Conservation (phyloP, 2,329 filamentous ascomycete species). For the Setomelanomma holmii region DNA sequence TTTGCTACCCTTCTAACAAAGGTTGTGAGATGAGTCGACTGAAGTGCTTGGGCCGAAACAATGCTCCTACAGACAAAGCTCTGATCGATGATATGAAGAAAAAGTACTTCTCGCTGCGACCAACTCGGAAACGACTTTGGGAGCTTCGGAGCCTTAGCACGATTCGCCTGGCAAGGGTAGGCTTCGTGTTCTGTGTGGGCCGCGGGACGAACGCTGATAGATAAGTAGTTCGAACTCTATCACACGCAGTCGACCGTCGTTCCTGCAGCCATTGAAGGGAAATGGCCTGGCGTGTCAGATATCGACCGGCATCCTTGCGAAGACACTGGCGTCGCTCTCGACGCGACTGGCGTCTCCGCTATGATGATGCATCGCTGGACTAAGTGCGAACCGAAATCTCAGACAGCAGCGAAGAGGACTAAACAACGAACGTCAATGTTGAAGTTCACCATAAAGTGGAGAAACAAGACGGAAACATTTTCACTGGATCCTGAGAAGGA, state of each 20-base stretch:
- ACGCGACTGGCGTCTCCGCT: not conserved
- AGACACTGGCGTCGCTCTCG: not conserved
- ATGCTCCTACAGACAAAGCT: not conserved
- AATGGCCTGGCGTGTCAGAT: not conserved
- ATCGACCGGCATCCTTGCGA: not conserved
- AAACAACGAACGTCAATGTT: too few species aligned
- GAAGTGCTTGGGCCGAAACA: not conserved
- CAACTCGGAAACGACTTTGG: not conserved
- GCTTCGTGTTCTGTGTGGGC: not conserved
- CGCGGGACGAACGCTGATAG: not conserved
- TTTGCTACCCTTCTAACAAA: not conserved
- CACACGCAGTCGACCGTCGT: not conserved
- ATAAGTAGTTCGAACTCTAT: not conserved
- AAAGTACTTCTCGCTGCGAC: not conserved
- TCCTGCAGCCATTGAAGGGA: not conserved
- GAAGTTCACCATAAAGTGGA: not conserved
- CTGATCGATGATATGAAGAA: not conserved
- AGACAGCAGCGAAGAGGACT: not conserved
- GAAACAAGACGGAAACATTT: not conserved
- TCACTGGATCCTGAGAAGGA: not conserved
- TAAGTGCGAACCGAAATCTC: not conserved
- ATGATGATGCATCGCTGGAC: not conserved
- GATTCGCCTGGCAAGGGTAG: not conserved
- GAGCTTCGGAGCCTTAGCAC: not conserved
- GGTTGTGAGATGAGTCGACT: not conserved